Evolutionary conservation across 106 monocot species (phyloP).

Genomic region (Cymbidium sinense): DNA sequence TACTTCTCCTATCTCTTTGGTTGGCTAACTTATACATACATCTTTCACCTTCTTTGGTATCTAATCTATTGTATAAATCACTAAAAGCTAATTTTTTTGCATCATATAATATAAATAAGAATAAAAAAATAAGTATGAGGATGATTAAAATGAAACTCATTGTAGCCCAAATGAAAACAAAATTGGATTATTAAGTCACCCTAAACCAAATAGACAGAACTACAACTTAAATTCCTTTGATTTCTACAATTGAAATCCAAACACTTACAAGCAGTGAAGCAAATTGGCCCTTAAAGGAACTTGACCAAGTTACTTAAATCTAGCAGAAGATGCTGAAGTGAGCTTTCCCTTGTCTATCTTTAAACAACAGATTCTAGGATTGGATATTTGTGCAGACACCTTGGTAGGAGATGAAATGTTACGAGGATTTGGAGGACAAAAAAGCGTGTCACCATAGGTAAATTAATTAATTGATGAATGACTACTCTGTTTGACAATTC

Average conservation of each 20-base stretch:
- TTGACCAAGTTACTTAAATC: background rate
- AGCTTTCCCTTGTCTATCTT: background rate
- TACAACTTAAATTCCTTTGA: background rate
- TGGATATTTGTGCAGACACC: constrained; percentile 52
- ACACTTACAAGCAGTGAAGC: background rate
- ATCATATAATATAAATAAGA: no score
- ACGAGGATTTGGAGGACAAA: constrained; percentile 59
- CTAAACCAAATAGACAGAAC: no score
- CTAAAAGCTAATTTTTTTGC: no score
- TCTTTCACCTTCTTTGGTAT: no score
- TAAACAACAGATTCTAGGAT: constrained; percentile 40
- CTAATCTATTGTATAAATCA: no score
- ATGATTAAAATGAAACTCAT: background rate
- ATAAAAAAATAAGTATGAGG: no score
- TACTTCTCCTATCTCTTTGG: no score
- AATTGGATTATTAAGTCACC: background rate
- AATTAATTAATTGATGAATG: background rate
- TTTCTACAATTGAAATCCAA: background rate
- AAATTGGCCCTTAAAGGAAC: background rate
- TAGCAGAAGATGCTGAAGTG: background rate
- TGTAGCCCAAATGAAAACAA: background rate
- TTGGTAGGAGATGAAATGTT: constrained; percentile 54
- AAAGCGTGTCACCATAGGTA: constrained; percentile 57
- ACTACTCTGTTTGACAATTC: background rate
- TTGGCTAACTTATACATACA: no score